Conservation (phyloP, 306 rosid species). For the cucumber (Cucumis sativus) region Cucumber_9930_V3 NC_026661.2:5603501-5604000, state of each 20-base stretch:
- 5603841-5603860: constrained; percentile 68
- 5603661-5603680: not conserved
- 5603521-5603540: not conserved
- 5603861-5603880: constrained; percentile 65
- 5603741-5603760: not conserved
- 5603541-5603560: not conserved
- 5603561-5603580: not conserved
- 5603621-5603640: not conserved
- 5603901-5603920: constrained; percentile 33
- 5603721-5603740: not conserved
- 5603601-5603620: not conserved
- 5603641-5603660: not conserved
- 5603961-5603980: constrained; percentile 21
- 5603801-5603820: constrained; percentile 86
- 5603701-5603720: not conserved
- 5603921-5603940: constrained; percentile 47
- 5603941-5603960: constrained; percentile 84
- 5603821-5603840: constrained; percentile 89
- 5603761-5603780: not conserved
- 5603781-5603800: constrained; percentile 8
- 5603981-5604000: not conserved
- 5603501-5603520: not conserved
- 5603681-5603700: not conserved
- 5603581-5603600: not conserved
- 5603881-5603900: constrained; percentile 41